phyloP scores from a whole-genome alignment of 768 basidiomycete genomes.

The Leccinum pellstonianum region DNA sequence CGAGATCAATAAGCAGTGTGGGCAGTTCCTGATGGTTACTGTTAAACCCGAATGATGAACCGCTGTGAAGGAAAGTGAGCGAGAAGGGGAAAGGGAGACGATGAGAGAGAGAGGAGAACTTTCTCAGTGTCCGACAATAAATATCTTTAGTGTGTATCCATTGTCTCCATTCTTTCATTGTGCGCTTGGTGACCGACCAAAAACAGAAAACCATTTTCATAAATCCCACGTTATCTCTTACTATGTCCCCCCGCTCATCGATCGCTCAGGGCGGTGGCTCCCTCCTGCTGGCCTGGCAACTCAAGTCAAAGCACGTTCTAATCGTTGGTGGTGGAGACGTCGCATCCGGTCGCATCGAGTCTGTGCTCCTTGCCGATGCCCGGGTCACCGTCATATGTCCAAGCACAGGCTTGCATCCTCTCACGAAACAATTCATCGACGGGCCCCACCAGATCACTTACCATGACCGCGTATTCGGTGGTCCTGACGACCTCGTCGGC shows the following conservation, averaged over 20 bases:
- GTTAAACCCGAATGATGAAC: background rate
- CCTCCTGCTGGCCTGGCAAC: constrained; percentile 91
- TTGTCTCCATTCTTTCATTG: constrained; percentile 18
- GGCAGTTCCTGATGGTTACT: constrained; percentile 10
- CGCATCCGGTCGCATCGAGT: constrained; percentile 83
- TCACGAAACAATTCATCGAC: constrained; percentile 53
- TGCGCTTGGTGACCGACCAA: constrained; percentile 6
- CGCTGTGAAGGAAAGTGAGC: background rate
- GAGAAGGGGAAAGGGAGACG: background rate
- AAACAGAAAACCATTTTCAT: background rate
- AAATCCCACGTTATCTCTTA: background rate
- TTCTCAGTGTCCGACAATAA: background rate
- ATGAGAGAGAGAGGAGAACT: no score
- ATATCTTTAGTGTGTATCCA: constrained; percentile 6
- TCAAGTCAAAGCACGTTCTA: constrained; percentile 78
- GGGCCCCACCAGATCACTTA: constrained; percentile 54
- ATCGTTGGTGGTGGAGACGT: constrained; percentile 94
- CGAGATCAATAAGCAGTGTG: background rate
- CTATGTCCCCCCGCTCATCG: constrained; percentile 13
- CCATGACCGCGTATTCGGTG: constrained; percentile 65
- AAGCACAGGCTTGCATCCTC: constrained; percentile 56
- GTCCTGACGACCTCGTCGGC: constrained; percentile 61
- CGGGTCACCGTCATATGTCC: constrained; percentile 79
- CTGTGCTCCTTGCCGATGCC: constrained; percentile 80
- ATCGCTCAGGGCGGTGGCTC: constrained; percentile 55